These are phyloP conservation scores for Pezicula neosporulosa DNA, from an alignment of 2,329 filamentous ascomycete genomes.

Conservation along the genomic window DNA sequence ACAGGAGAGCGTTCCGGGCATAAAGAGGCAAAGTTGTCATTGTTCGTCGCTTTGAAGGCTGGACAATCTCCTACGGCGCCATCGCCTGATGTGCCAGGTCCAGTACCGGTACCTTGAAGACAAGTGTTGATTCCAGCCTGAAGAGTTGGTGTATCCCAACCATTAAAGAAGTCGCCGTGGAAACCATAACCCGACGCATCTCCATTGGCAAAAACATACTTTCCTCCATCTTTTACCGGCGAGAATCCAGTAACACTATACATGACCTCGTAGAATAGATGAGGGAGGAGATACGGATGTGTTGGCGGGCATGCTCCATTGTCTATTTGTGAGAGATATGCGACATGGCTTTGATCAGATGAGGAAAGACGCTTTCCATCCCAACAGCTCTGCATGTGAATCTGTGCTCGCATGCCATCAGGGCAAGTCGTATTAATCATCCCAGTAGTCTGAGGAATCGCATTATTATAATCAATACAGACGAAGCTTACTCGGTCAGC, in stretches of 20 bases:
- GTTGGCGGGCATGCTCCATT: conserved; percentile 7
- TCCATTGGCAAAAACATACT: conserved; percentile 7
- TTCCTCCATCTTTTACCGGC: conserved; percentile 3
- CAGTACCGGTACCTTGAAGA: conserved; percentile 20
- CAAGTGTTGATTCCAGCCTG: conserved; percentile 3
- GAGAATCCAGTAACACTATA: conserved; percentile 2
- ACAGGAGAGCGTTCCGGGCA: conserved; percentile 63
- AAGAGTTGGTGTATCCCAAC: conserved; percentile 6
- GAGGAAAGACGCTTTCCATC: conserved; percentile 51
- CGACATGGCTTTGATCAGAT: conserved; percentile 36
- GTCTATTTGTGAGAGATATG: conserved; percentile 33
- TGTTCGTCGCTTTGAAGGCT: conserved; percentile 62
- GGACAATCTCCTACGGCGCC: conserved; percentile 69
- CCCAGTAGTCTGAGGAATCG: conserved; percentile 41
- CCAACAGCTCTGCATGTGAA: conserved; percentile 63
- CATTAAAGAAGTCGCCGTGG: conserved; percentile 9
- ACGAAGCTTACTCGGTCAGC: conserved; percentile 22
- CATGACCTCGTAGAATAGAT: conserved; percentile 10
- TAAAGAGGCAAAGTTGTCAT: conserved; percentile 45
- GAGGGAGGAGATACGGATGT: conserved; percentile 6
- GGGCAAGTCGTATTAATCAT: conserved; percentile 54
- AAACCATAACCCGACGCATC: conserved; percentile 7
- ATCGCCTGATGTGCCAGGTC: conserved; percentile 41
- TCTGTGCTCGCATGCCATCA: conserved; percentile 56
- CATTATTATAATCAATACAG: conserved; percentile 7